These are phyloP conservation scores for Immersiporthe knoxdaviesiana DNA, from an alignment of 2,329 filamentous ascomycete genomes.

Conservation along the genomic window DNA sequence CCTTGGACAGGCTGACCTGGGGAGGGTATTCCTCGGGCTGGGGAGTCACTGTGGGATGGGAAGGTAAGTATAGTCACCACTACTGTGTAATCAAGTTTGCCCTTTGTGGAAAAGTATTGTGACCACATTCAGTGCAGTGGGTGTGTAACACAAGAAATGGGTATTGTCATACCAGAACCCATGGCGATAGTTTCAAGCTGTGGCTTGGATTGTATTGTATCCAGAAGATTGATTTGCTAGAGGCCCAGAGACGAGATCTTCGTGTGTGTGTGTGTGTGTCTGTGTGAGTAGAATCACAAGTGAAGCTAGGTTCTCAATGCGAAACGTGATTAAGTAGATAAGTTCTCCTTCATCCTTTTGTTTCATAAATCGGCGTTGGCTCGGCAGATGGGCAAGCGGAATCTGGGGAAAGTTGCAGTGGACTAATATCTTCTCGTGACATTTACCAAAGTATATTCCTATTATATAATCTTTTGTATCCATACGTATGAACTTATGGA, in stretches of 20 bases:
- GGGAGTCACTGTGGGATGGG: slow-evolving; percentile 6
- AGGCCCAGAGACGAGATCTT: too few species aligned
- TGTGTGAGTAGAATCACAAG: background rate
- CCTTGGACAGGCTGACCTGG: slow-evolving; percentile 21
- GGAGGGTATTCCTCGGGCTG: slow-evolving; percentile 22
- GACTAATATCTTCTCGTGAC: too few species aligned
- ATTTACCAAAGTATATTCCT: too few species aligned
- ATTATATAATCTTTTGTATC: too few species aligned
- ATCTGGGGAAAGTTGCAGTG: too few species aligned
- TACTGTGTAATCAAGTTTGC: background rate
- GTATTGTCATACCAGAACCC: slow-evolving; percentile 23
- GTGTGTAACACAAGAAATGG: too few species aligned
- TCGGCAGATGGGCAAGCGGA: background rate
- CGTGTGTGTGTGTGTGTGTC: too few species aligned
- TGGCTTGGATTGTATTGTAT: background rate
- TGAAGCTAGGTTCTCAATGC: background rate
- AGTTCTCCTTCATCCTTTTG: background rate
- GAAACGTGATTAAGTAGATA: background rate
- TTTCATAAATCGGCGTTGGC: background rate
- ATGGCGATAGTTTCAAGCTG: background rate
- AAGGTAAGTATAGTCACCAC: too few species aligned
- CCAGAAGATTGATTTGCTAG: too few species aligned
- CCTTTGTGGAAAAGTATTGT: background rate
- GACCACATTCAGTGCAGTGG: too few species aligned
- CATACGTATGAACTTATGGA: too few species aligned